Base-by-base conservation (phyloP, 1,139 yeast species). In the Entelexis sorbosivorans region DNA sequence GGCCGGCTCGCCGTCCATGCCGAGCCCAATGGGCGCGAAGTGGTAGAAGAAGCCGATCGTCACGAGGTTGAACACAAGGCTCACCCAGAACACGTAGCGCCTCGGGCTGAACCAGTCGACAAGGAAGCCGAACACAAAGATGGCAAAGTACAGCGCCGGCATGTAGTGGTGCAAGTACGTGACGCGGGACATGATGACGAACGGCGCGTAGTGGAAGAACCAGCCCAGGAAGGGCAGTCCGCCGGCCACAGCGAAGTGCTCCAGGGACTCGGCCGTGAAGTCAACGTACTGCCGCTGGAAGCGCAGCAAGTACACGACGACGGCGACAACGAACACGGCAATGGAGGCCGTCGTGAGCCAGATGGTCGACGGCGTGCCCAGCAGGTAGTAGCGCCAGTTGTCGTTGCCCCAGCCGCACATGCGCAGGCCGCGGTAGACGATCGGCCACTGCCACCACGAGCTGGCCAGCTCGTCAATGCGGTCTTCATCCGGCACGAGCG, bases 371-470 rank as follows among this genome's bases (percentile, higher is more conserved):
- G 97, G 96, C 29, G 95, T 86, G 17, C 96, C 97, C 59, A 93
- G 76, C 69, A 93, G 73, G 72, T 78, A 91, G 71, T 89, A 93
- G 68, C 88, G 87, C 61, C 79, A 76, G 61, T 74, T 78, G 32
- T 82, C 86, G 58, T 78, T 80, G 55, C 81, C 82, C 99, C 99
- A 93, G 46, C 93, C 87, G 71, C 97, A 89, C 73, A 93, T 77
- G 71, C 98, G 83, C 61, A 93, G 80, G 65, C 98, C 98, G 52
- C 81, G 84, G 68, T 86, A 76, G 63, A 89, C 76, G 34, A 91
- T 78, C 53, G 99, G 99, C 99, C 99, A 93, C 75, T 93, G 91
- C 98, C 98, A 93, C 61, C 91, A 91, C 48, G 78, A 66, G 17
- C 96, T 87, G 1, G 97, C 94, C 61, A 93, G 76, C 60, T 82